Evolutionary conservation across 1,284 basidiomycete species (phyloP), one percentile per base, ranked within the genome.

Genomic region (Puccinia novopanici): DNA sequence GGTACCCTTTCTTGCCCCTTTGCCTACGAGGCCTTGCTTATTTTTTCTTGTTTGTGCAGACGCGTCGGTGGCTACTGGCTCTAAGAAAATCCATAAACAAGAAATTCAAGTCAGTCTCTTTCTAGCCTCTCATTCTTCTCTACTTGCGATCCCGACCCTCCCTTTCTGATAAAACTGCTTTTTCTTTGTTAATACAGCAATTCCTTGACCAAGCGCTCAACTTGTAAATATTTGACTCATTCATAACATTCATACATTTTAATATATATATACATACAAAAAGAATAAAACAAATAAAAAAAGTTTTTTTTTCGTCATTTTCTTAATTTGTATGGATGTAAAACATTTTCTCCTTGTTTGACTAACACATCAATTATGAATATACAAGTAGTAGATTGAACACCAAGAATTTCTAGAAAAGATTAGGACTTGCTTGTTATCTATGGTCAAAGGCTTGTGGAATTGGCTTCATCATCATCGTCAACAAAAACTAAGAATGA

Each of bases 171-270:
- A 0, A 13, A 61, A 30, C n/a, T 37, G 0, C 45, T 61, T n/a
- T 40, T 72, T 45, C 27, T 4, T 57, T 61, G n/a, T 37, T 70
- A 40, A 30, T 27, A 17, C 45, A 79, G 77, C 77, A 79, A 79
- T 79, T 79, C 77, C 68, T 79, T 59, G 77, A 79, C 22, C 77
- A 79, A 72, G 77, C 77, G n/a, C 57, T 79, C 27, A 79, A 59
- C 50, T 17, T 77, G 65, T 77, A 52, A 77, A 68, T 42, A 34
- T 76, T 61, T 45, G 15, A 5, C 17, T 63, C 34, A 63, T 6
- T 40, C 59, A 19, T 61, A 37, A 63, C 59, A 40, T 63, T 40
- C 34, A 40, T 22, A 22, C 34, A 63, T 61, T 37, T 30, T 19
- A 3, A 27, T 61, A 12, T 63, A 59, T 24, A 70, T 40, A 40